phyloP scores from a whole-genome alignment of 2,329 filamentous ascomycete genomes.

The Teratosphaeria gauchensis region DNA sequence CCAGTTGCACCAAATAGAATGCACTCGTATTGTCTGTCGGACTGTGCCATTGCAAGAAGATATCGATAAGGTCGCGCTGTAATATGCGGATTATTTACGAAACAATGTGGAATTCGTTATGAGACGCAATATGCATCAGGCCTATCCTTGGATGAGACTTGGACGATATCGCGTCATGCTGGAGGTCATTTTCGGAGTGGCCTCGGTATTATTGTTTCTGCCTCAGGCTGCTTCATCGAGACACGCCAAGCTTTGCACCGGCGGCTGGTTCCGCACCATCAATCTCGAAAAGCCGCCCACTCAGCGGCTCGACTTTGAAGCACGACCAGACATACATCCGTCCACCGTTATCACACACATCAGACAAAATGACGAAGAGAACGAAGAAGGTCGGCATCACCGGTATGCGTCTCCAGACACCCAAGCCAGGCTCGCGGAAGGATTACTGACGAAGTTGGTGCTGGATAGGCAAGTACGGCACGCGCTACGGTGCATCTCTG shows the following conservation, averaged over 20 bases:
- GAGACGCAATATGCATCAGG: no score
- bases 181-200: background rate
- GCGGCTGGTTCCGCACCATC: background rate
- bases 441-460: background rate
- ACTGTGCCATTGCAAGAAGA: conserved; percentile 28
- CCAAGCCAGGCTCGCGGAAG: background rate
- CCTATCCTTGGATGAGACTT: no score
- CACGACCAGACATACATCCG: background rate
- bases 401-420: conserved; percentile 36
- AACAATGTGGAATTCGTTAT: no score
- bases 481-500: conserved; percentile 97
- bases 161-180: background rate
- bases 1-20: conserved; percentile 62
- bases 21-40: conserved; percentile 49
- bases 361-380: conserved; percentile 78
- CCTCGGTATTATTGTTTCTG: background rate
- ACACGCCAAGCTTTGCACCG: background rate
- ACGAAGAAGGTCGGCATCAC: conserved; percentile 98
- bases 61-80: no score
- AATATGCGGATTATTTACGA: background rate
- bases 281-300: background rate
- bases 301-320: background rate
- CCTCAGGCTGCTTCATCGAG: background rate
- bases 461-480: conserved; percentile 63
- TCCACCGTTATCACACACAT: conserved; percentile 7